Conservation (phyloP, 1,284 basidiomycete species). For the Trametes polyzona region DNA sequence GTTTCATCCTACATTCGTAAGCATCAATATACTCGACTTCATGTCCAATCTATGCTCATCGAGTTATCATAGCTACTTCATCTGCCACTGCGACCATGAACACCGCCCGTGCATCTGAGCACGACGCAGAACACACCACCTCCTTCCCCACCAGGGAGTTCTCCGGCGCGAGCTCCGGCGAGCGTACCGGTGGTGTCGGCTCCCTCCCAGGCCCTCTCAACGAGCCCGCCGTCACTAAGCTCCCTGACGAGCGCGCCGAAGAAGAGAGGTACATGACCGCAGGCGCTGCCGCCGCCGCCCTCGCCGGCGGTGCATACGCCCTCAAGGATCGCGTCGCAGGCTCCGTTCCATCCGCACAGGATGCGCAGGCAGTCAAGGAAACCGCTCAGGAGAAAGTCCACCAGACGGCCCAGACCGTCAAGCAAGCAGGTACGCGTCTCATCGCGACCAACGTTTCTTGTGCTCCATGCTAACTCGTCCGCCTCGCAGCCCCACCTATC, state of each 20-base stretch:
- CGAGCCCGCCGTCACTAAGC: slow-evolving; percentile 43
- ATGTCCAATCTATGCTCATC: neutral
- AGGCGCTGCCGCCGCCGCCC: slow-evolving; percentile 11
- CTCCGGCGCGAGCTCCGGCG: slow-evolving; percentile 32
- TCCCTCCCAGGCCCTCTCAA: slow-evolving; percentile 41
- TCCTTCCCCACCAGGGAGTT: slow-evolving; percentile 35
- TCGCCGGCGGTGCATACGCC: slow-evolving; percentile 17
- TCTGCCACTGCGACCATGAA: slow-evolving; percentile 15
- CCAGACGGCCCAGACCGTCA: slow-evolving; percentile 4
- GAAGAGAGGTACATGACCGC: slow-evolving; percentile 18
- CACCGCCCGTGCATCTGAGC: slow-evolving; percentile 30
- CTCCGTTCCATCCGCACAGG: neutral
- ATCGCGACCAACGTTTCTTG: neutral
- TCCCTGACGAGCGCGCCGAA: slow-evolving; percentile 42
- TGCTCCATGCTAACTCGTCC: neutral
- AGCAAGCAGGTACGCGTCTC: slow-evolving; percentile 9
- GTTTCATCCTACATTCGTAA: slow-evolving; percentile 35
- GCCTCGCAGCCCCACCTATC: neutral
- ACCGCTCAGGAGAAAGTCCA: neutral
- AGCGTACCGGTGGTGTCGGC: slow-evolving; percentile 41
- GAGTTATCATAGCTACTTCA: slow-evolving; percentile 6
- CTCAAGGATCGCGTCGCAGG: slow-evolving; percentile 12
- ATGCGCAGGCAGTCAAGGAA: neutral
- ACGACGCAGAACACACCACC: slow-evolving; percentile 31
- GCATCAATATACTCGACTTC: slow-evolving; percentile 1